These are phyloP conservation scores for Suillus weaverae DNA, from an alignment of 768 basidiomycete species.

Conservation along the genomic window DNA sequence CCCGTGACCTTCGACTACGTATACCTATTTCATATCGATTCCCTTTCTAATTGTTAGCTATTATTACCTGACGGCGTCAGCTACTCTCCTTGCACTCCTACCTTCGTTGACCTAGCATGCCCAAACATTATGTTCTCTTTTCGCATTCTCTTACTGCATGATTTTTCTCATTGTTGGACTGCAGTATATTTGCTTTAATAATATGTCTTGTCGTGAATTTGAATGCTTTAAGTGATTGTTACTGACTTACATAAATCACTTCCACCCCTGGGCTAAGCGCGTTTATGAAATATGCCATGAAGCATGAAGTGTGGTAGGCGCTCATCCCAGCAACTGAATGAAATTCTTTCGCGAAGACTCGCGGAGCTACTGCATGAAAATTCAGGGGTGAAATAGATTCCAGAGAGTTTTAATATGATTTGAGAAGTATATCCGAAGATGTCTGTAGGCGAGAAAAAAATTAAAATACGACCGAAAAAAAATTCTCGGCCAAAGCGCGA, in stretches of 20 bases:
- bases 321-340: constrained; percentile 1
- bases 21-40: constrained; percentile 1
- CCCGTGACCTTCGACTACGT: background rate
- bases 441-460: background rate
- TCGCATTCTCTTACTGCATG: background rate
- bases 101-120: background rate
- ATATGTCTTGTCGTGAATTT: background rate
- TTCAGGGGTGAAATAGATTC: background rate
- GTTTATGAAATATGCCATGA: background rate
- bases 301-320: constrained; percentile 2
- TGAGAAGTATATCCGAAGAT: background rate
- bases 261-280: background rate
- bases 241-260: background rate
- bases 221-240: background rate
- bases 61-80: constrained; percentile 6
- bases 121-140: background rate
- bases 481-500: background rate
- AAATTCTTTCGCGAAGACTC: background rate
- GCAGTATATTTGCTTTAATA: constrained; percentile 4
- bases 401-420: constrained; percentile 3
- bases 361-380: background rate
- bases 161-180: background rate
- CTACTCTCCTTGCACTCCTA: constrained; percentile 4
- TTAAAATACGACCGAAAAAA: background rate
- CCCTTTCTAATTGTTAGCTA: constrained; percentile 2